phyloP scores from a whole-genome alignment of 176 grass and related monocot genomes.

The Paspalum vaginatum region DNA sequence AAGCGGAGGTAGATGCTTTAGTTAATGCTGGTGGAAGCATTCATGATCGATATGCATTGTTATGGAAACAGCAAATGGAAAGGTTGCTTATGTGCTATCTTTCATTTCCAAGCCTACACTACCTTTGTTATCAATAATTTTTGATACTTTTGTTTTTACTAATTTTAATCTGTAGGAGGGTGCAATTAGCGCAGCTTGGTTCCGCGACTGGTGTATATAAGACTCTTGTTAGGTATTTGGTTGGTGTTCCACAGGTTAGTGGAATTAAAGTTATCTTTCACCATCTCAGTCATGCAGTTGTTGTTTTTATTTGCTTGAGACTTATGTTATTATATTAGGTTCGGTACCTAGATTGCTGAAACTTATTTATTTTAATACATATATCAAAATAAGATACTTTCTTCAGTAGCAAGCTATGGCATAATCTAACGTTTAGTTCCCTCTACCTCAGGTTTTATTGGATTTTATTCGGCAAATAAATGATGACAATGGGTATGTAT shows the following conservation, averaged over 20 bases:
- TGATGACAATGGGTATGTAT: constrained; percentile 86
- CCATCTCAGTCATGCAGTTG: neutral
- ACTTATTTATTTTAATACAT: constrained; percentile 13
- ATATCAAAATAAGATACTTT: constrained; percentile 2
- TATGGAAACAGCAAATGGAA: constrained; percentile 99
- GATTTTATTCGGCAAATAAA: constrained; percentile 97
- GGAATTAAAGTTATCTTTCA: constrained; percentile 26
- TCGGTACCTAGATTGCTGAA: neutral
- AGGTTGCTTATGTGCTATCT: constrained; percentile 48
- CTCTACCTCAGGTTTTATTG: constrained; percentile 79
- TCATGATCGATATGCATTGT: constrained; percentile 69
- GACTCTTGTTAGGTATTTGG: constrained; percentile 96
- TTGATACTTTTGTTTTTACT: constrained; percentile 30
- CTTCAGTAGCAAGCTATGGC: constrained; percentile 10
- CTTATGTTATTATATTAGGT: constrained; percentile 14
- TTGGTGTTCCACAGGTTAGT: constrained; percentile 92
- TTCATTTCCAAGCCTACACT: neutral
- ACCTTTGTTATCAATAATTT: constrained; percentile 19
- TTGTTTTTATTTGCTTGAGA: neutral
- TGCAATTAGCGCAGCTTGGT: constrained; percentile 94
- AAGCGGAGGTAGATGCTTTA: constrained; percentile 84
- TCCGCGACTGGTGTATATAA: constrained; percentile 98
- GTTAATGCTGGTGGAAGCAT: constrained; percentile 83
- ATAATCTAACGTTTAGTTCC: constrained; percentile 33
- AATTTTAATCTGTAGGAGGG: constrained; percentile 60